These are phyloP conservation scores for Allium sativum DNA, from an alignment of 106 monocot species.

Conservation along the genomic window DNA sequence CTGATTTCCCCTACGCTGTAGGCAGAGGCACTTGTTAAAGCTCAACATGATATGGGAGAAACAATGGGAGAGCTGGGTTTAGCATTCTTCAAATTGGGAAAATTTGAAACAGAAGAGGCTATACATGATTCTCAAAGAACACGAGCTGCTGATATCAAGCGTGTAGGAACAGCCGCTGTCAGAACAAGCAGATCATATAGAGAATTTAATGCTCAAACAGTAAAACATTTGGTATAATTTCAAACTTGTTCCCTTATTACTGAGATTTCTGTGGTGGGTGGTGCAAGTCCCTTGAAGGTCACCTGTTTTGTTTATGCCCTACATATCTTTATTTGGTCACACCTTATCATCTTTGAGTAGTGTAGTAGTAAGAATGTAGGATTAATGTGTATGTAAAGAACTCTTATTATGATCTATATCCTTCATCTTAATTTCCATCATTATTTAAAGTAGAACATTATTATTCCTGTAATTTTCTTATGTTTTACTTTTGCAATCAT, in stretches of 20 bases:
- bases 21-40: constrained; percentile 88
- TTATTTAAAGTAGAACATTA: too few relatives aligned
- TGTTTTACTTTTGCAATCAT: too few relatives aligned
- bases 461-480: too few relatives aligned
- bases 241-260: background rate
- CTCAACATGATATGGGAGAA: constrained; percentile 74
- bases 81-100: constrained; percentile 74
- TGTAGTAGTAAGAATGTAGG: too few relatives aligned
- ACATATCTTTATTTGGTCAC: too few relatives aligned
- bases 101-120: constrained; percentile 81
- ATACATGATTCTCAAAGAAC: constrained; percentile 54
- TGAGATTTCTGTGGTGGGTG: too few relatives aligned
- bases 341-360: too few relatives aligned
- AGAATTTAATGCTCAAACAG: constrained; percentile 58
- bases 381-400: too few relatives aligned
- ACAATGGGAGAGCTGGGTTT: constrained; percentile 86
- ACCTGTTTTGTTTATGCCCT: too few relatives aligned
- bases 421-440: too few relatives aligned
- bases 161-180: constrained; percentile 61
- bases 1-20: constrained; percentile 10
- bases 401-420: too few relatives aligned
- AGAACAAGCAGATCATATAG: constrained; percentile 69
- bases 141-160: constrained; percentile 54
- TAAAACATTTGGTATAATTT: constrained; percentile 59
- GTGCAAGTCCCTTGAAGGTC: too few relatives aligned